Evolutionary conservation across 495 filamentous ascomycete genomes (phyloP).

Genomic region (Lepraria neglecta): DNA sequence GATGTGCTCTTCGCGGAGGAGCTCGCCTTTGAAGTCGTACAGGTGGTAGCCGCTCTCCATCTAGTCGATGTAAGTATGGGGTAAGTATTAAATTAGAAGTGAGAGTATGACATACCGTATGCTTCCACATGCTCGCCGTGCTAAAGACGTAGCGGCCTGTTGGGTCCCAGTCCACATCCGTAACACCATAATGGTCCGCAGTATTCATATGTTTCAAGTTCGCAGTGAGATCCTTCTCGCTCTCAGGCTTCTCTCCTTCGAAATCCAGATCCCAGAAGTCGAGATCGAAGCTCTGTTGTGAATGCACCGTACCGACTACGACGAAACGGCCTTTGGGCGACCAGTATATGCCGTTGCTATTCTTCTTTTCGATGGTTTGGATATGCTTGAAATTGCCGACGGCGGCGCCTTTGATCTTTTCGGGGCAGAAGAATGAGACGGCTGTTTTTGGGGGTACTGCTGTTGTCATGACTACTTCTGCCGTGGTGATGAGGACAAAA

Average conservation of each 20-base stretch:
- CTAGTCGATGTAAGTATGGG: constrained; percentile 37
- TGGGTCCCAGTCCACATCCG: constrained; percentile 96
- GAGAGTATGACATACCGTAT: constrained; percentile 57
- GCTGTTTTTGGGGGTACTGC: constrained; percentile 90
- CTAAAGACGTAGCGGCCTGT: constrained; percentile 89
- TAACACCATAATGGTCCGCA: constrained; percentile 92
- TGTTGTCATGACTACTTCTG: constrained; percentile 68
- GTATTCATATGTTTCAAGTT: constrained; percentile 91
- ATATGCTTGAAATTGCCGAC: constrained; percentile 94
- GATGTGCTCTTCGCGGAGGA: constrained; percentile 83
- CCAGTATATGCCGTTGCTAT: constrained; percentile 99
- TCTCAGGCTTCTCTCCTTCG: constrained; percentile 89
- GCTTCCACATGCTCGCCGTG: constrained; percentile 90
- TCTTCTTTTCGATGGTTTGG: constrained; percentile 93
- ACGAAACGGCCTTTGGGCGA: constrained; percentile 95
- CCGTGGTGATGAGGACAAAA: constrained; percentile 94
- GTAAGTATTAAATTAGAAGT: neutral
- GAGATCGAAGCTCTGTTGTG: constrained; percentile 84
- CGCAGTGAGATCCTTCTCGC: constrained; percentile 86
- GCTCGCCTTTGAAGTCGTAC: constrained; percentile 89
- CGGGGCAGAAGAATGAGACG: constrained; percentile 91
- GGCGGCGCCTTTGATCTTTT: constrained; percentile 71
- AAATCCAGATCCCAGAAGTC: constrained; percentile 98
- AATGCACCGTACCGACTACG: constrained; percentile 84
- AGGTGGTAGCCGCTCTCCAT: constrained; percentile 99